phyloP scores from a whole-genome alignment of 768 basidiomycete genomes.

The Candolleomyces efflorescens region DNA sequence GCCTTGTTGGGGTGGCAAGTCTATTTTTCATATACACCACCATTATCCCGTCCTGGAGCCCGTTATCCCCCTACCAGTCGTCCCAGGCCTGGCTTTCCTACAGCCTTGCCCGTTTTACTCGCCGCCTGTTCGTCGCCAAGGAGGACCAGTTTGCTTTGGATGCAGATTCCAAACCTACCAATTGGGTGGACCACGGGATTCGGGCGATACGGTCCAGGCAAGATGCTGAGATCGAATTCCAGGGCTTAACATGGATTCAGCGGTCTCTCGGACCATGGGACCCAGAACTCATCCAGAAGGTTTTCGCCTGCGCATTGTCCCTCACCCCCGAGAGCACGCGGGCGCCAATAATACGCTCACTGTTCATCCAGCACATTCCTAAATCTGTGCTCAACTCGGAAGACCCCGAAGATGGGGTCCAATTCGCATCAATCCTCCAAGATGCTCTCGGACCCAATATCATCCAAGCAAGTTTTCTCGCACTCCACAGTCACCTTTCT shows the following conservation, averaged over 20 bases:
- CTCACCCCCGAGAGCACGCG: neutral
- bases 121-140: neutral
- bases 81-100: neutral
- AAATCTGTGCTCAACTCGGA: neutral
- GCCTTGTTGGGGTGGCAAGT: neutral
- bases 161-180: neutral
- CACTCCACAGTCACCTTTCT: neutral
- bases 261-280: neutral
- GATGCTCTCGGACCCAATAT: neutral
- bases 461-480: neutral
- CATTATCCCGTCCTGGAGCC: neutral
- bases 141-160: no score
- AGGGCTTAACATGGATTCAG: neutral
- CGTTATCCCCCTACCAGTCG: neutral
- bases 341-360: neutral
- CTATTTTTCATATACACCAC: neutral
- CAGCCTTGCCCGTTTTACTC: neutral
- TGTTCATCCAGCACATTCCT: neutral
- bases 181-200: neutral
- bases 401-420: neutral
- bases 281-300: neutral
- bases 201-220: neutral
- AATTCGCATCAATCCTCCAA: neutral
- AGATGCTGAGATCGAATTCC: neutral
- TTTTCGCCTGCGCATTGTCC: neutral